These are phyloP conservation scores for Epichloe typhina DNA, from an alignment of 2,329 filamentous ascomycete species.

Conservation along the genomic window DNA sequence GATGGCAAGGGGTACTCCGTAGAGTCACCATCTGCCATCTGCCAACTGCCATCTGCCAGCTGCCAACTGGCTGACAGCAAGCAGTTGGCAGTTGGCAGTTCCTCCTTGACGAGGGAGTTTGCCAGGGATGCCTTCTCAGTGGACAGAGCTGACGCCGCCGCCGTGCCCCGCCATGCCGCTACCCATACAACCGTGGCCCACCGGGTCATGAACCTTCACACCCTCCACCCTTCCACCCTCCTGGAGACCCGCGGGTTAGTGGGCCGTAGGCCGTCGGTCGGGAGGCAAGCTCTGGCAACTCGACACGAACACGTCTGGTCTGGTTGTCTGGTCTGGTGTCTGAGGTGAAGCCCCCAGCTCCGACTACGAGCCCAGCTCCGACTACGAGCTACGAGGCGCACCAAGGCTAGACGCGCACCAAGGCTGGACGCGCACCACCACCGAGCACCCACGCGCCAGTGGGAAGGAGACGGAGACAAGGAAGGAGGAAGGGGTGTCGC, in stretches of 20 bases:
- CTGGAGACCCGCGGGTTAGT: not conserved
- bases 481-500: not conserved
- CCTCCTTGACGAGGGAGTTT: conserved; percentile 7
- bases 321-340: not conserved
- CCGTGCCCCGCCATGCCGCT: conserved; percentile 1
- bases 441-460: not conserved
- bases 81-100: too few species aligned
- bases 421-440: not conserved
- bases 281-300: not conserved
- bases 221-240: not conserved
- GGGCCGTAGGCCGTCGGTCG: not conserved
- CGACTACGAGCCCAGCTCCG: too few species aligned
- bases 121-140: conserved; percentile 7
- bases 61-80: too few species aligned
- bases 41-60: not conserved
- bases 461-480: not conserved
- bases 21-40: conserved; percentile 1
- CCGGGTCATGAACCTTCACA: not conserved
- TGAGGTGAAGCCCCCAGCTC: not conserved
- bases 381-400: too few species aligned
- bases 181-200: not conserved
- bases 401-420: not conserved
- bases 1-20: conserved; percentile 2
- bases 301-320: not conserved
- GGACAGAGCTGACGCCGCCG: conserved; percentile 7